These are phyloP conservation scores for Chytriomyces sp. DNA, from an alignment of 192 early-diverging fungal species.

Conservation along the genomic window DNA sequence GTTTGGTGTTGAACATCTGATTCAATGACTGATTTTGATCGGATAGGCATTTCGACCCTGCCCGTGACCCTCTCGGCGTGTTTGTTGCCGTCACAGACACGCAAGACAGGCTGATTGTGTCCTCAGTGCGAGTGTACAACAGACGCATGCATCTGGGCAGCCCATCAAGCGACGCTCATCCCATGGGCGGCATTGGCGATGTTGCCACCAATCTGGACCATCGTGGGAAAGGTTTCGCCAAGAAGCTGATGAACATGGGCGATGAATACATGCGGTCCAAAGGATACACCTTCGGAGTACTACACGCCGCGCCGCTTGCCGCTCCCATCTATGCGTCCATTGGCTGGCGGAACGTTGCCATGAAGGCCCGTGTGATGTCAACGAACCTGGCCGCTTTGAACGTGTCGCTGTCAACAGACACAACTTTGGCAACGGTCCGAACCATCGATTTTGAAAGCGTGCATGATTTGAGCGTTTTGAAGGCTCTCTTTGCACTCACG, in stretches of 20 bases:
- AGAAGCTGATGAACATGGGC: slow-evolving; percentile 27
- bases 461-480: not conserved
- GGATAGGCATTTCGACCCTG: not conserved
- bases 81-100: slow-evolving; percentile 9
- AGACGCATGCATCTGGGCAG: slow-evolving; percentile 10
- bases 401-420: not conserved
- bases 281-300: slow-evolving; percentile 22
- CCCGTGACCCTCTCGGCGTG: slow-evolving; percentile 20
- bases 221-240: slow-evolving; percentile 34
- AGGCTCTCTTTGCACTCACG: not conserved
- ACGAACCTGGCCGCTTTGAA: not conserved
- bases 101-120: slow-evolving; percentile 25
- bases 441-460: not conserved
- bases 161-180: not conserved
- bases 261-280: slow-evolving; percentile 26
- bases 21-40: no score
- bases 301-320: slow-evolving; percentile 37
- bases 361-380: not conserved
- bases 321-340: slow-evolving; percentile 33
- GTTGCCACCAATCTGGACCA: slow-evolving; percentile 36
- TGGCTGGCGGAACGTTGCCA: slow-evolving; percentile 18
- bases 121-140: slow-evolving; percentile 37
- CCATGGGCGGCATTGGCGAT: slow-evolving; percentile 37
- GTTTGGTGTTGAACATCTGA: no score
- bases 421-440: not conserved